A percentile compares a stretch with the other conserved stretches of the same genome.
Conservation (phyloP, 2,329 filamentous ascomycete genomes). For the Epichloe coenophiala region DNA sequence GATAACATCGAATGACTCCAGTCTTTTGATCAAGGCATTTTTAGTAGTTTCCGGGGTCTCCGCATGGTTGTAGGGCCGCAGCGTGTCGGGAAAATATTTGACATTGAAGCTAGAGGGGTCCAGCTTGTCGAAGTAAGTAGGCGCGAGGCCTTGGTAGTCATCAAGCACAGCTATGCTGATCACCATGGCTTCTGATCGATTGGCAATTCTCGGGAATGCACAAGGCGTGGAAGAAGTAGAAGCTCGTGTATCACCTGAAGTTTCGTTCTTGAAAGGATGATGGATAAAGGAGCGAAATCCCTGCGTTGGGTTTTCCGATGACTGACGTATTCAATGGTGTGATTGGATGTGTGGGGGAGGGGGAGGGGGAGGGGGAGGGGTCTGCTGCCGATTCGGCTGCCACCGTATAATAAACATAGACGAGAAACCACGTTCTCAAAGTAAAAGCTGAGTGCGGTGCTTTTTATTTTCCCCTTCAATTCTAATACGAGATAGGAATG, state of each 20-base stretch:
- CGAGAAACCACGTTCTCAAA: too few relatives aligned
- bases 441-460: too few relatives aligned
- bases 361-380: not conserved
- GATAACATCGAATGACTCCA: slow-evolving; percentile 30
- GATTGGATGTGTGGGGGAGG: not conserved
- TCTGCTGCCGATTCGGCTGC: not conserved
- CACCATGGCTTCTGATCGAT: not conserved
- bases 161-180: slow-evolving; percentile 53
- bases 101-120: slow-evolving; percentile 38
- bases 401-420: not conserved
- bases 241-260: too few relatives aligned
- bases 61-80: slow-evolving; percentile 45
- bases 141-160: slow-evolving; percentile 57
- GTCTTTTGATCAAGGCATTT: slow-evolving; percentile 46
- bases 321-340: not conserved
- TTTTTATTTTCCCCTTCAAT: too few relatives aligned
- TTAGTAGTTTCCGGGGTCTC: slow-evolving; percentile 39
- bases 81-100: slow-evolving; percentile 53
- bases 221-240: too few relatives aligned
- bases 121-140: slow-evolving; percentile 44
- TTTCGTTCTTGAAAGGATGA: not conserved
- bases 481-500: too few relatives aligned
- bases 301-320: not conserved
- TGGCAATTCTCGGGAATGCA: not conserved
- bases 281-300: not conserved